Base-by-base conservation (phyloP, 495 filamentous ascomycete species). In the Xylaria curta region DNA sequence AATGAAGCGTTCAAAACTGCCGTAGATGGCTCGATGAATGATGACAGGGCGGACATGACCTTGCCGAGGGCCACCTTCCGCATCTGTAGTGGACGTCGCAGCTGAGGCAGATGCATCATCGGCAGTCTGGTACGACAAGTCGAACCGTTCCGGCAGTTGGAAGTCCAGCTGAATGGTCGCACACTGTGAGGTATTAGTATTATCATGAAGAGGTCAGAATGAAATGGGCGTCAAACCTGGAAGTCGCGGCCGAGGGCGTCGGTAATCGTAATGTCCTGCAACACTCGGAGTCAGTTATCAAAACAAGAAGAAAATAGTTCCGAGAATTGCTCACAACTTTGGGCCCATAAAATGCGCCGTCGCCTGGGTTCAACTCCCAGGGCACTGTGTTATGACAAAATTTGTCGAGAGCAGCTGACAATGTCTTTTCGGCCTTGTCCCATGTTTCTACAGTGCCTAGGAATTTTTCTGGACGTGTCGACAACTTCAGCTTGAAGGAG, bases 111-210 rank as follows among this genome's bases (percentile, higher is more conserved):
- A 83, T 60, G 78, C 69, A 76, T 94, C 91, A 40, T 78, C 78
- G 36, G 88, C 86, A 9, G 91, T 93, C 82, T 92, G 89, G 75
- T 94, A 97, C 81, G 97, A 89, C 62, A 97, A 84, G 75, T 91
- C 89, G 80, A 97, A 97, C 76, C 89, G 91, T 75, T 93, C 84
- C 0, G 95, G 94, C 7, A 95, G 92, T 78, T 97, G 93, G 82
- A 98, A 98, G 76, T 99, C 96, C 36, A 99, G 89, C 79, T 99
- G 96, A 73, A 99, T 98, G 12, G 97, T 98, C 66, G 96, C 96
- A 76, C 96, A 98, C 82, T 98, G 93, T 82, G 33, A 33, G 19
- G 8, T 40, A 60, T 60, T 19, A 21, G n/a, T 10, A 44, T 71
- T 28, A 59, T 49, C 46, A 66, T 66, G n/a, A 58, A 56, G 65